Evolutionary conservation across 371 early-diverging fungal genomes (phyloP), one percentile per base, ranked within the genome.

Genomic region (Lichtheimia ornata): DNA sequence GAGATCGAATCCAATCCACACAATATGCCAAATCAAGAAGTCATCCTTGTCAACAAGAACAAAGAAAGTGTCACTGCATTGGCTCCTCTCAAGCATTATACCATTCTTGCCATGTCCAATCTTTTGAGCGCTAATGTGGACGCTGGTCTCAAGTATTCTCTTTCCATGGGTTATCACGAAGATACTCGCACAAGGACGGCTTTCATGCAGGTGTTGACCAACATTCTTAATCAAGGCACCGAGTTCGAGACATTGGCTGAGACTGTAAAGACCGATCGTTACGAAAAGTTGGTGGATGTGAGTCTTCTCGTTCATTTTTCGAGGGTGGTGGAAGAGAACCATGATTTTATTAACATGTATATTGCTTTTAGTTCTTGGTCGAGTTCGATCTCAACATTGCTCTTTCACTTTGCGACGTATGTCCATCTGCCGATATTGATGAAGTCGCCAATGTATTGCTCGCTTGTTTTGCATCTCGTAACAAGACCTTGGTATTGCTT

Each of bases 141-240:
- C 66, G 86, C 91, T 54, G 96, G 95, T 20, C 79, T 97, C 57
- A 90, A 92, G 66, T 92, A 90, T 70, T 94, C 95, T 40, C 75
- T 97, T 22, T 87, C 94, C 0, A 91, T 94, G 87, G 93, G 94
- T 20, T 97, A 97, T 62, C 92, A 96, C 64, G 95, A 95, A 67
- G 96, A 96, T 72, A 79, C 87, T 15, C 86, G 89, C 55, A 93
- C 91, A 49, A 83, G 96, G 18, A 89, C 93, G 0, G 89, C 95
- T 7, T 97, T 97, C 58, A 94, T 94, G 82, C 90, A 94, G 59
- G 96, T 97, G 22, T 75, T 97, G 64, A 94, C 96, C 20, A 93
- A 95, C 62, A 89, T 96, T 51, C 73, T 97, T 30, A 89, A 92
- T 58, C 86, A 90, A 67, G 97, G 95, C 4, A 89, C 93, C 6